Evolutionary conservation across 352 stramenopile genomes (phyloP), one percentile per base, ranked within the genome.

Genomic region (Pythium guiyangense): DNA sequence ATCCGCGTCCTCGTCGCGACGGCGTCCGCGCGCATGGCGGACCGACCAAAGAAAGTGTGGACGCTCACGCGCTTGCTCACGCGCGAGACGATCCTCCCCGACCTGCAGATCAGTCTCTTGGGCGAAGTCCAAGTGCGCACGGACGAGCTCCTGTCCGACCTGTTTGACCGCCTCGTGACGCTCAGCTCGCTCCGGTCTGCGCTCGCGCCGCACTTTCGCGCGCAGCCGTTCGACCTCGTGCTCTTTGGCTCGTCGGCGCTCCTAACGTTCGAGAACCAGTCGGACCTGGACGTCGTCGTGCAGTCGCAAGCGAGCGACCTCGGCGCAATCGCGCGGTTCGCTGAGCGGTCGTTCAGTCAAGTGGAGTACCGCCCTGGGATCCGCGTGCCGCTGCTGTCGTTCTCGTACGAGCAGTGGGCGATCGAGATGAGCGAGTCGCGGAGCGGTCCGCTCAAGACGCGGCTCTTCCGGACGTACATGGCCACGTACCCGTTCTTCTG

Each of bases 181-280:
- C 62, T 90, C 37, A 79, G 65, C 29, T 65, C 64, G 12, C 46
- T 92, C 18, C 58, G 61, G 18, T 66, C 68, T 0, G 66, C 67
- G 10, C 66, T 92, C 55, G 57, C 64, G 20, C 54, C 57, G 0
- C 69, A 74, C 22, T 63, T 86, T 22, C 73, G 68, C 27, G 80
- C 64, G 57, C 66, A 57, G 60, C 63, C 71, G 51, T 69, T 78
- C 2, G 61, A 84, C 18, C 63, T 87, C 25, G 54, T 85, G 17
- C 62, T 91, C 10, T 91, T 90, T 42, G 83, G 83, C 0, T 92
- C 83, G 15, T 90, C 83, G 34, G 71, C 67, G 3, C 53, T 92
- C 35, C 61, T 92, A 5, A 90, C 79, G 5, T 91, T 91, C 63
- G 83, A 92, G 51, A 72, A 82, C 18, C 71, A 90, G 47, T 92